phyloP scores from a whole-genome alignment of 371 early-diverging fungal genomes.

The Mortierella sp. region DNA sequence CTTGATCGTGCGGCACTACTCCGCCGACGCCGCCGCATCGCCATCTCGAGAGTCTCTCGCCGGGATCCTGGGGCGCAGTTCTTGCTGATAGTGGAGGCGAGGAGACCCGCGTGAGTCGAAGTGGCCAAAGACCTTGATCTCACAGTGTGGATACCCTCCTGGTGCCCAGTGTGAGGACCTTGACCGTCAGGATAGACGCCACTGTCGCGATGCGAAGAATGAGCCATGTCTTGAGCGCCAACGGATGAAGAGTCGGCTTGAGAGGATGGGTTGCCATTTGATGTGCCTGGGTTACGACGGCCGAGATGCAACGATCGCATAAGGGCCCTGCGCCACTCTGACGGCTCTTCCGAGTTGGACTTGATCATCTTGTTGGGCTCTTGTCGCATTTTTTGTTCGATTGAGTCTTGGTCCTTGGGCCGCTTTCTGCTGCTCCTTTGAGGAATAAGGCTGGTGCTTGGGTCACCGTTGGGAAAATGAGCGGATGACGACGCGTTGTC shows the following conservation, averaged over 20 bases:
- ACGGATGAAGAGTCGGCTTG: background rate
- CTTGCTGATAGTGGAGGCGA: conserved; percentile 20
- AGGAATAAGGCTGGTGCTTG: background rate
- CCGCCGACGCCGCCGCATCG: conserved; percentile 48
- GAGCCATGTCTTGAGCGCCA: background rate
- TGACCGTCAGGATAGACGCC: conserved; percentile 27
- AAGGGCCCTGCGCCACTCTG: conserved; percentile 45
- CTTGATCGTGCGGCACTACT: conserved; percentile 36
- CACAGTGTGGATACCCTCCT: conserved; percentile 14
- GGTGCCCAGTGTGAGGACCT: background rate
- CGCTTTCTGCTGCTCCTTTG: conserved; percentile 33
- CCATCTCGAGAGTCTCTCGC: conserved; percentile 52
- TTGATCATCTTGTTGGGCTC: conserved; percentile 42
- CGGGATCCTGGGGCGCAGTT: conserved; percentile 26
- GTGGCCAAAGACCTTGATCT: conserved; percentile 34
- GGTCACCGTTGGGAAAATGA: background rate
- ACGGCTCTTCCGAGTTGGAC: conserved; percentile 29
- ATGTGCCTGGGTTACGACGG: conserved; percentile 15
- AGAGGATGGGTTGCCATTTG: background rate
- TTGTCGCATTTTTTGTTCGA: conserved; percentile 28
- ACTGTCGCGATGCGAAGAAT: conserved; percentile 12
- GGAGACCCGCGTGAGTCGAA: conserved; percentile 39
- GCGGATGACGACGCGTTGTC: background rate
- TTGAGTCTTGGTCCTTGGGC: conserved; percentile 42
- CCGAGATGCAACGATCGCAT: conserved; percentile 45